Conservation (phyloP, 371 early-diverging fungal genomes). For the Mucor lusitanicus region DNA sequence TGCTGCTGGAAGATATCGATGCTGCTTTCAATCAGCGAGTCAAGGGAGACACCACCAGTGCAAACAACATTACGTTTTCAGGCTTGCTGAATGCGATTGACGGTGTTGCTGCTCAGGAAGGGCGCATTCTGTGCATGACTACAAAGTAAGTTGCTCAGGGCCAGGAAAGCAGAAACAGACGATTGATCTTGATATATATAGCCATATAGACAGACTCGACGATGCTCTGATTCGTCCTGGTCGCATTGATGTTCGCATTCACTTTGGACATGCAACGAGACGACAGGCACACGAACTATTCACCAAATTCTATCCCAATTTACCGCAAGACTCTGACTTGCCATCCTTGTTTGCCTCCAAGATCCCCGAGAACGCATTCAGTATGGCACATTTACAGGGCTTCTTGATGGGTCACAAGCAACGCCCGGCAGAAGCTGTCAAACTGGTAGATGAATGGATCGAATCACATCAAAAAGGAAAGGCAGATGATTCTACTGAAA, state of each 20-base stretch:
- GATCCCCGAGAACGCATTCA: constrained; percentile 55
- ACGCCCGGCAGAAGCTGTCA: constrained; percentile 45
- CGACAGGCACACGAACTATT: constrained; percentile 69
- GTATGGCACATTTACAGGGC: constrained; percentile 67
- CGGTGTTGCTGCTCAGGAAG: constrained; percentile 82
- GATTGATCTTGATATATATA: constrained; percentile 30
- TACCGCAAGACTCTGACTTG: constrained; percentile 25
- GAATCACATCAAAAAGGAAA: constrained; percentile 26
- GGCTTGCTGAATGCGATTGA: constrained; percentile 82
- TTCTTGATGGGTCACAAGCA: constrained; percentile 61
- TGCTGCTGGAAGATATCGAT: constrained; percentile 98
- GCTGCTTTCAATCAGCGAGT: constrained; percentile 83
- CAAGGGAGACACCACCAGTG: constrained; percentile 29
- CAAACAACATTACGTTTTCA: constrained; percentile 58
- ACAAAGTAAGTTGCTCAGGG: constrained; percentile 62
- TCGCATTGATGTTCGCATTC: constrained; percentile 89
- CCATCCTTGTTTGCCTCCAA: constrained; percentile 49
- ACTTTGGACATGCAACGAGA: constrained; percentile 80
- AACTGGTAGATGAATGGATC: constrained; percentile 41
- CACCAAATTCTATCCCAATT: constrained; percentile 45
- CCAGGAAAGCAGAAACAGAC: neutral
- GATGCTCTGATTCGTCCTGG: constrained; percentile 97
- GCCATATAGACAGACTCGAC: constrained; percentile 93
- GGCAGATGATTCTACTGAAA: constrained; percentile 13
- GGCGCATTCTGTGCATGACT: constrained; percentile 79